phyloP scores from a whole-genome alignment of 2,329 filamentous ascomycete genomes.

The Pyrenophora tritici-repentis region DNA sequence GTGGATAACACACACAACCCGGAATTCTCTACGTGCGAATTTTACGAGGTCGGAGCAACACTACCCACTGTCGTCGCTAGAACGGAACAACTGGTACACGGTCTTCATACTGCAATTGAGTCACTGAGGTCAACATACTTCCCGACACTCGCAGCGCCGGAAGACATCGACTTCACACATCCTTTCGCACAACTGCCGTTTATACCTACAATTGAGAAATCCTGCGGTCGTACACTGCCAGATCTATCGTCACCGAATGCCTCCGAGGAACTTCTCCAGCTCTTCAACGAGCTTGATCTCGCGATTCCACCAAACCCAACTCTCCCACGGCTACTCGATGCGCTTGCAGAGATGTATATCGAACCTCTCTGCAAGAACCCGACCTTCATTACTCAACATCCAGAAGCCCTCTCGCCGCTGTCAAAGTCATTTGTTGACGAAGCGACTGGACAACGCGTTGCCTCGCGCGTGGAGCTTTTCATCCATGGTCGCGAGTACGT shows the following conservation, averaged over 20 bases:
- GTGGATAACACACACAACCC: conserved; percentile 78
- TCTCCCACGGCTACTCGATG: conserved; percentile 76
- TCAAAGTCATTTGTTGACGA: conserved; percentile 82
- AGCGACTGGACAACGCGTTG: conserved; percentile 69
- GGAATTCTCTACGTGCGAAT: conserved; percentile 97
- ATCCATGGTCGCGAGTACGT: conserved; percentile 79
- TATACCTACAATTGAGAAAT: conserved; percentile 74
- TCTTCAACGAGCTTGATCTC: conserved; percentile 59
- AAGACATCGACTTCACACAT: conserved; percentile 62
- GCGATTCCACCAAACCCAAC: conserved; percentile 58
- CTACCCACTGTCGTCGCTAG: conserved; percentile 73
- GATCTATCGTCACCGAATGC: conserved; percentile 58
- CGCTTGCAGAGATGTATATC: conserved; percentile 74
- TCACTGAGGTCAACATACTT: conserved; percentile 53
- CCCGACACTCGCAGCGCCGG: conserved; percentile 42
- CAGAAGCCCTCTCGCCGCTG: conserved; percentile 86
- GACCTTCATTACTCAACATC: conserved; percentile 87
- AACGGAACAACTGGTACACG: conserved; percentile 73
- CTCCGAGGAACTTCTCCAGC: conserved; percentile 59
- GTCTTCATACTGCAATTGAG: conserved; percentile 35
- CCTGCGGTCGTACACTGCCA: conserved; percentile 68
- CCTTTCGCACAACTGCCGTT: conserved; percentile 75
- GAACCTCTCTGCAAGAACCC: conserved; percentile 75
- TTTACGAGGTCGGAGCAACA: conserved; percentile 85
- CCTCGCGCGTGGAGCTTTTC: conserved; percentile 85